Conservation (phyloP, 2,329 filamentous ascomycete species). For the Neopestalotiopsis sp. region DNA sequence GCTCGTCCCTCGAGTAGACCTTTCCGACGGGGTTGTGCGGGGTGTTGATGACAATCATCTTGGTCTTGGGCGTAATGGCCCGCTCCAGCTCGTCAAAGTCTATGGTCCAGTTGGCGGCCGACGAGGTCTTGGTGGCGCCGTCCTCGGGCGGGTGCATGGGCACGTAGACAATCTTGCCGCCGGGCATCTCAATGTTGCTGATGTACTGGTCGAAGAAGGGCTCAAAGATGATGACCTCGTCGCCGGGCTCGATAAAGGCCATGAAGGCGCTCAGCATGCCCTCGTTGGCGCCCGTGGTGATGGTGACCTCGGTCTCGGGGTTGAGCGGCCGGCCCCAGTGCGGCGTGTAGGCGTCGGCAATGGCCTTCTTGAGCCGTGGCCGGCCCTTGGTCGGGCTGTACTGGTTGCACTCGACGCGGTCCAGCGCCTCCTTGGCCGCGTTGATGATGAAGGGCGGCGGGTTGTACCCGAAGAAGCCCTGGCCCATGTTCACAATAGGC, state of each 20-base stretch:
- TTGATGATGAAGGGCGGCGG: constrained; percentile 89
- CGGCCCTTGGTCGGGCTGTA: constrained; percentile 96
- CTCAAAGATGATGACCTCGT: constrained; percentile 21
- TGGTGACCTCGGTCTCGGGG: constrained; percentile 90
- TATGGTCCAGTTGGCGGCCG: constrained; percentile 86
- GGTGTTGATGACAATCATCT: constrained; percentile 93
- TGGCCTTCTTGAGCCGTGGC: constrained; percentile 88
- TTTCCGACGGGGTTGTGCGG: constrained; percentile 96
- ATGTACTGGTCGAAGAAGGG: constrained; percentile 87
- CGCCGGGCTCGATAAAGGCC: constrained; percentile 71
- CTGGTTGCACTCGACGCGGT: constrained; percentile 96
- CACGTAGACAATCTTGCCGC: constrained; percentile 92
- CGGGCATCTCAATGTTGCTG: constrained; percentile 97
- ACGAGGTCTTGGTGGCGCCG: constrained; percentile 79
- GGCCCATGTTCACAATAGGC: constrained; percentile 70
- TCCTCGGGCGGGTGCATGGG: constrained; percentile 88
- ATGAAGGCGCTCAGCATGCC: constrained; percentile 97
- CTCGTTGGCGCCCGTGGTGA: constrained; percentile 92
- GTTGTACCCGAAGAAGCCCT: constrained; percentile 89
- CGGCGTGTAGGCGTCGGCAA: constrained; percentile 90
- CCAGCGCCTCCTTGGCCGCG: constrained; percentile 87
- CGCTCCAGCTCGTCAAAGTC: constrained; percentile 83
- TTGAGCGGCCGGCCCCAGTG: constrained; percentile 83
- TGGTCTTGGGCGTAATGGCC: constrained; percentile 84
- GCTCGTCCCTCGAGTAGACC: constrained; percentile 84